Evolutionary conservation across 768 basidiomycete species (phyloP).

Genomic region (Rhizopogon vinicolor): DNA sequence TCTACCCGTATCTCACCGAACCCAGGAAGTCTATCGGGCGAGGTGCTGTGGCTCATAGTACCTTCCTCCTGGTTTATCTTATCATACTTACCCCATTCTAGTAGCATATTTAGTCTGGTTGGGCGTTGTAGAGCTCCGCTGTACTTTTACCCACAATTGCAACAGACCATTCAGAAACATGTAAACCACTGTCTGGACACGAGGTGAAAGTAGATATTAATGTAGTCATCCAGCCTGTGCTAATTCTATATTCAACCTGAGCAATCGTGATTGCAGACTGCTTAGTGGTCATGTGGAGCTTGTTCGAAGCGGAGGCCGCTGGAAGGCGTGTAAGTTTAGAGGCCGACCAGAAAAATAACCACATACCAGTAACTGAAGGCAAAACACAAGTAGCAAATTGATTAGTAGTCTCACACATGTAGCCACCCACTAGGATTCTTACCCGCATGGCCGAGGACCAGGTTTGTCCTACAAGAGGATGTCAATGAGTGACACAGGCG

Average conservation of each 20-base stretch:
- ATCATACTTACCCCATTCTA: constrained; percentile 28
- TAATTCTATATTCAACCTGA: background rate
- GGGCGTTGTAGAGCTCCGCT: constrained; percentile 27
- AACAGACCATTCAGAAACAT: constrained; percentile 16
- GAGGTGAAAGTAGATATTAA: background rate
- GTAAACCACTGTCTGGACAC: background rate
- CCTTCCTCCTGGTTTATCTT: constrained; percentile 18
- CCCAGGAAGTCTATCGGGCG: constrained; percentile 3
- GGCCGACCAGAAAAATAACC: background rate
- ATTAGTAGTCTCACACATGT: background rate
- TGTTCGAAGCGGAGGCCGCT: constrained; percentile 92
- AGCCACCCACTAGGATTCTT: constrained; percentile 29
- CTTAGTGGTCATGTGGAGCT: constrained; percentile 51
- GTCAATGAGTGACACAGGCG: constrained; percentile 1
- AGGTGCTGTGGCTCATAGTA: constrained; percentile 12
- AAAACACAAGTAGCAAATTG: constrained; percentile 5
- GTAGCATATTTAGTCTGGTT: constrained; percentile 25
- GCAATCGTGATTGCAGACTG: background rate
- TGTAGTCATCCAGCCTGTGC: background rate
- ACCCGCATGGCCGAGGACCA: constrained; percentile 88
- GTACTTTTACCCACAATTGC: constrained; percentile 25
- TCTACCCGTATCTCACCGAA: constrained; percentile 14
- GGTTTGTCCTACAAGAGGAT: constrained; percentile 66
- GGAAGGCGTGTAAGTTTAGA: constrained; percentile 1
- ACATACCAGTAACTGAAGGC: constrained; percentile 44